phyloP scores from a whole-genome alignment of 306 rosid genomes.

The Myrica gale region DNA sequence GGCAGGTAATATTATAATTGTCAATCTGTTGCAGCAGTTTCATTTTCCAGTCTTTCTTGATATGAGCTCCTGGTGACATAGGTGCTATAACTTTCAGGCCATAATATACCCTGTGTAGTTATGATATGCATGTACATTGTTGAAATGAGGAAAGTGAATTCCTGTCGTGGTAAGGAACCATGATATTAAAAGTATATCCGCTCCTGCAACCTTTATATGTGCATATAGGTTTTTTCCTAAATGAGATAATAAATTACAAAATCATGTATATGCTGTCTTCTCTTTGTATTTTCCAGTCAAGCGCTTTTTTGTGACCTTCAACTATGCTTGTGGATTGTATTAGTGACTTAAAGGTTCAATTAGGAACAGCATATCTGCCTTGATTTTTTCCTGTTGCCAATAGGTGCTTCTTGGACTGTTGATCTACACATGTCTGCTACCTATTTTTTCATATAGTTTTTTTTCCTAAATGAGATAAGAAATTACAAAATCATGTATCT shows the following conservation, averaged over 20 bases:
- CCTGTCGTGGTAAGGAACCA: neutral
- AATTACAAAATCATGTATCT: neutral
- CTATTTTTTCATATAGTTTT: neutral
- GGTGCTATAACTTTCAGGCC: neutral
- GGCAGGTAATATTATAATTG: constrained; percentile 59
- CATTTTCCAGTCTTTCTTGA: neutral
- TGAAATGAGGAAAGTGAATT: neutral
- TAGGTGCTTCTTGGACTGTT: no score
- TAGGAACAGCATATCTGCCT: neutral
- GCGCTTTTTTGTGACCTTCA: neutral
- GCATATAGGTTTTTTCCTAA: neutral
- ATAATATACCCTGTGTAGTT: neutral
- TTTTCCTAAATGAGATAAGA: neutral
- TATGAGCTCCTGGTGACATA: neutral
- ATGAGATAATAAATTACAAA: neutral
- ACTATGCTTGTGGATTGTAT: neutral
- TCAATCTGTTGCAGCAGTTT: constrained; percentile 13
- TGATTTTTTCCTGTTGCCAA: neutral
- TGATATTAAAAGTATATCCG: neutral
- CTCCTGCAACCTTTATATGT: neutral
- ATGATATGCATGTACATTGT: neutral
- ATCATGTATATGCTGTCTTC: neutral
- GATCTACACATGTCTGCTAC: neutral
- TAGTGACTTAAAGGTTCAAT: neutral
- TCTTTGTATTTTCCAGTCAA: neutral